Base-by-base conservation (phyloP, 805 yeast genomes). In the Nakazawaea ernobii region DNA sequence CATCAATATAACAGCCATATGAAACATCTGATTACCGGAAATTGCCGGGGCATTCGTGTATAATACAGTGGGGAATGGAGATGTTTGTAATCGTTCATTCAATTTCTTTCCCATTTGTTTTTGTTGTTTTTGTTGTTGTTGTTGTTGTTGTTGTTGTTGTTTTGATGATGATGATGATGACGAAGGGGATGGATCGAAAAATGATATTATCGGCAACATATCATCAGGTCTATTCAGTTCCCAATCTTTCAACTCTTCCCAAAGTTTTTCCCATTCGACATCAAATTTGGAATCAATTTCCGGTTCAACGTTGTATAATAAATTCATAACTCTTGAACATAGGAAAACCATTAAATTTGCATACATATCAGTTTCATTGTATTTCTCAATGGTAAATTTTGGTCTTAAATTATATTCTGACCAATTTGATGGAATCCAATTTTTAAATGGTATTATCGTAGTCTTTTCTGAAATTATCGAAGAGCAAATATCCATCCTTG, bases 221-320 rank as follows among this genome's bases (percentile, higher is more conserved):
- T 57, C 58, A 6, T 55, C 55, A 0, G 75, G 67, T 45, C 74
- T 59, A 28, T 63, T 58, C 14, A 47, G 38, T 41, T 62, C 66
- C 77, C 77, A 72, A 20, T 62, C 60, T 33, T 53, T 57, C 24
- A 73, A 49, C 48, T 66, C 70, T 29, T 64, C 56, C 76, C 76
- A 72, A 1, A 71, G 37, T 2, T 51, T 44, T 43, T 61, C 61
- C 76, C 77, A 72, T 35, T 63, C 65, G 13, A 53, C 52, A 35
- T 68, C 70, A 51, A 66, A 71, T 8, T 53, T 53, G 6, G 55
- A 60, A 30, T 57, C 53, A 17, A 47, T 47, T 13, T 65, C 52
- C 39, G 55, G 53, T 35, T 46, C 42, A 20, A 11, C 42, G 15
- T 46, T 46, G 32, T 35, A 46, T 9, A 69, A 57, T 49, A 72